Conservation (phyloP, 2,329 filamentous ascomycete species). For the Ophiostoma sp. region DNA sequence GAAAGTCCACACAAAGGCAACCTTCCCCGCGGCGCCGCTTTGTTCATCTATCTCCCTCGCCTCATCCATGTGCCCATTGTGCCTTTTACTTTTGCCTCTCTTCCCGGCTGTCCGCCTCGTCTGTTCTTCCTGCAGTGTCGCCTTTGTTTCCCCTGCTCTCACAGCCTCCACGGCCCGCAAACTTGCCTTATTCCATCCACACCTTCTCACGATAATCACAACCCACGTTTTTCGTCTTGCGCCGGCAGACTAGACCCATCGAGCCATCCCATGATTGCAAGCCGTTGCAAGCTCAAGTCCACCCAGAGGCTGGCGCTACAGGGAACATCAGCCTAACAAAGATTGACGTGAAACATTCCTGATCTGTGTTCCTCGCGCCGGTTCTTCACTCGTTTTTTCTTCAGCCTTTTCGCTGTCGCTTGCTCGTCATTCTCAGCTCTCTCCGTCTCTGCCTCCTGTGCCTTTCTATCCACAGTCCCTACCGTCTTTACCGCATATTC, state of each 20-base stretch:
- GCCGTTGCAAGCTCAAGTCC: conserved; percentile 6
- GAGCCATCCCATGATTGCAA: conserved; percentile 4
- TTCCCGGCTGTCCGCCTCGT: not conserved
- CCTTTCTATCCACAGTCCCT: not conserved
- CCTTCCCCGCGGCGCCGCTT: conserved; percentile 16
- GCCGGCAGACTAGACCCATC: not conserved
- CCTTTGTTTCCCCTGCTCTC: not conserved
- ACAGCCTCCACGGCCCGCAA: not conserved
- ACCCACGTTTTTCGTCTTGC: conserved; percentile 11
- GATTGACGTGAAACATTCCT: conserved; percentile 10
- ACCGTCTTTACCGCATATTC: not conserved
- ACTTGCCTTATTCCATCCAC: not conserved
- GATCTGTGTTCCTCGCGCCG: not conserved
- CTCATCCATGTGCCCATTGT: not conserved
- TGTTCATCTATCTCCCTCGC: conserved; percentile 10
- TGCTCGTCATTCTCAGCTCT: not conserved
- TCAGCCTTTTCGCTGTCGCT: conserved; percentile 4
- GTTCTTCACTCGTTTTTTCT: not conserved
- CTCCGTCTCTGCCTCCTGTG: not conserved
- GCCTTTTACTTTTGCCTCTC: not conserved
- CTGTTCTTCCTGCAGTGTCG: not conserved
- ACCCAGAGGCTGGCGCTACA: conserved; percentile 9
- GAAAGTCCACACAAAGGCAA: not conserved
- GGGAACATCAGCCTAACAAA: not conserved
- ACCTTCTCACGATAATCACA: not conserved